Evolutionary conservation across 2,329 filamentous ascomycete species (phyloP).

Genomic region (Ophiostoma australiae): DNA sequence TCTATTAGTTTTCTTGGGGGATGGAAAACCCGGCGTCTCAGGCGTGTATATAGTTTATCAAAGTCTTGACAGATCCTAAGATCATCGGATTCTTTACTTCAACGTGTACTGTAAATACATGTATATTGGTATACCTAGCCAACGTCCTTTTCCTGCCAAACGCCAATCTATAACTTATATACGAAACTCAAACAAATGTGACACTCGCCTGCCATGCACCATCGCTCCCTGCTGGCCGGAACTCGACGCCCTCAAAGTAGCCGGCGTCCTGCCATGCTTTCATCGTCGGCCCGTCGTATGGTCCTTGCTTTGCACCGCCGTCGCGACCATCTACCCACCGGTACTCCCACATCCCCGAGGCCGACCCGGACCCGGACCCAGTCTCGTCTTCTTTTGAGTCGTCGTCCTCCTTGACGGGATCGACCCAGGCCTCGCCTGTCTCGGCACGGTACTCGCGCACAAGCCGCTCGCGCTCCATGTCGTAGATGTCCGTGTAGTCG

Average conservation of each 20-base stretch:
- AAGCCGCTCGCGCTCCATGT: slow-evolving; percentile 76
- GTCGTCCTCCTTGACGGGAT: slow-evolving; percentile 33
- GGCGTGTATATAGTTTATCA: slow-evolving; percentile 8
- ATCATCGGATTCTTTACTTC: not conserved
- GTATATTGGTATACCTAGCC: not conserved
- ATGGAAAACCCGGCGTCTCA: slow-evolving; percentile 22
- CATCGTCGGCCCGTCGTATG: slow-evolving; percentile 83
- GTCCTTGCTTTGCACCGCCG: slow-evolving; percentile 72
- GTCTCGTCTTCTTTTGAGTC: slow-evolving; percentile 17
- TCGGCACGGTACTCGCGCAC: slow-evolving; percentile 78
- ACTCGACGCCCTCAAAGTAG: slow-evolving; percentile 90
- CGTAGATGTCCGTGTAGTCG: slow-evolving; percentile 86
- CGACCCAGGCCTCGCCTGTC: slow-evolving; percentile 77
- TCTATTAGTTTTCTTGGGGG: slow-evolving; percentile 16
- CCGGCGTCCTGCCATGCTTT: slow-evolving; percentile 84
- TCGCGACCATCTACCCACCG: slow-evolving; percentile 87
- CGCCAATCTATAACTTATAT: not conserved
- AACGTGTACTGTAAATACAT: not conserved
- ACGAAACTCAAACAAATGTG: slow-evolving; percentile 29
- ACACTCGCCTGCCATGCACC: slow-evolving; percentile 50
- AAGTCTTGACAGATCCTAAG: not conserved
- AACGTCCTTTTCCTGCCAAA: not conserved
- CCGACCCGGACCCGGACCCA: slow-evolving; percentile 15
- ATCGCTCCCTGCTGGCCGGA: slow-evolving; percentile 55
- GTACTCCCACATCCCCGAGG: slow-evolving; percentile 71